Evolutionary conservation across 495 filamentous ascomycete species (phyloP), one percentile per base, ranked within the genome.

Genomic region (Penicillium waksmanii): DNA sequence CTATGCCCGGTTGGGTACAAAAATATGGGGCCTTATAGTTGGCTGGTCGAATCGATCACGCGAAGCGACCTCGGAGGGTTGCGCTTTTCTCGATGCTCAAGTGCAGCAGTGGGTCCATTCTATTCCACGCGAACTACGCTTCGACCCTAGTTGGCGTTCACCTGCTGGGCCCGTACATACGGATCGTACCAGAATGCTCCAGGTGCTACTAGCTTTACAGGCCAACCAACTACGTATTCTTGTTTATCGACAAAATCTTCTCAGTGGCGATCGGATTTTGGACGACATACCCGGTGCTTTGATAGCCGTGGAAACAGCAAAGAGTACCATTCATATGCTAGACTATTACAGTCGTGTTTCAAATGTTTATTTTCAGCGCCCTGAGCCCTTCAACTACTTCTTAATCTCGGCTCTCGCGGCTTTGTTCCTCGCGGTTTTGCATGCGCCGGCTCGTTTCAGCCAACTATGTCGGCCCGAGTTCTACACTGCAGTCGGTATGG

Each of bases 311-410:
- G 85, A 88, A 46, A 82, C 91, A 1, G 89, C 91, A 11, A 91
- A 90, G 62, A 87, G 91, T 60, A 92, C 89, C 0, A 86, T 96
- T 34, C 83, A 86, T n/a, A 87, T 87, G 58, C 73, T 94, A 10
- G 84, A 87, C 3, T 84, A 85, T 58, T 84, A 91, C 52, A 91
- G 91, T 66, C 85, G 83, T 55, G 87, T 87, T 6, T 86, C 88
- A 0, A 82, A 89, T 52, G 82, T 94, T 12, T 96, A 94, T 75
- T 84, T 86, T 18, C 82, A 84, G 36, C 84, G 89, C 21, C 90
- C 93, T 61, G 85, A 92, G 19, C 87, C 88, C 61, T 93, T 93
- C 76, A 90, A 96, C 68, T 91, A 93, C 67, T 96, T 96, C 62
- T 77, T 96, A 21, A 84, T 91, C 12, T 89, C 88, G 1, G 86